A percentile compares a stretch with the other conserved stretches of the same genome.
Conservation (phyloP, 2,329 filamentous ascomycete genomes). For the Penicillium sp. region DNA sequence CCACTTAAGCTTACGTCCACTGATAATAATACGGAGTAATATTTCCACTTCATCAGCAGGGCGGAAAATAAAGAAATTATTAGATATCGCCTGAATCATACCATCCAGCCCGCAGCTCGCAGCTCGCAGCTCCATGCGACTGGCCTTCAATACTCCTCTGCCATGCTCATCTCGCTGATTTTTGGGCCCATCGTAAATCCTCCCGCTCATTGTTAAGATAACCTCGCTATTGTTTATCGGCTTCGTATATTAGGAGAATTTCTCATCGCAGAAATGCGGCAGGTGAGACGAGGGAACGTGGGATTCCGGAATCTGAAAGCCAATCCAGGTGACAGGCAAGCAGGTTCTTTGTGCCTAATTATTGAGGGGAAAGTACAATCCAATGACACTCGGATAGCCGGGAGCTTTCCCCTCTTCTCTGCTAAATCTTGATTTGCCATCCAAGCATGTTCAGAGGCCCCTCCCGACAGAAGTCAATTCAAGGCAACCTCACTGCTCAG, state of each 20-base stretch:
- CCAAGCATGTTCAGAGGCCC: constrained; percentile 4
- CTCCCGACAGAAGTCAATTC: neutral
- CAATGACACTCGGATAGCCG: neutral
- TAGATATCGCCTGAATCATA: neutral
- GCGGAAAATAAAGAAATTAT: neutral
- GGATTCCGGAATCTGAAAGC: constrained; percentile 13
- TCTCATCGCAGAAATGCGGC: neutral
- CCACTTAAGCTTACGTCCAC: constrained; percentile 7
- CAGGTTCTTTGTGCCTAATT: constrained; percentile 9
- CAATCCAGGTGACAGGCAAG: neutral
- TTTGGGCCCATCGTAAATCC: neutral
- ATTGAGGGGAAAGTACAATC: constrained; percentile 6
- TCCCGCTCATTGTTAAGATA: neutral
- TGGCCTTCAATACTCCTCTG: constrained; percentile 1
- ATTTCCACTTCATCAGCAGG: neutral
- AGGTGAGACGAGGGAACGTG: constrained; percentile 16
- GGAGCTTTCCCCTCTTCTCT: constrained; percentile 1
- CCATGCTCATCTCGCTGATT: neutral
- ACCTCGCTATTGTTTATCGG: neutral
- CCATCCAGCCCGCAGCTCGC: neutral
- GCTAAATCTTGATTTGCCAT: constrained; percentile 13
- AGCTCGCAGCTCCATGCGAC: constrained; percentile 1
- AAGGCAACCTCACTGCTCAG: constrained; percentile 20
- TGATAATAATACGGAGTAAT: neutral
- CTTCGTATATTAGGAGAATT: constrained; percentile 3